Evolutionary conservation across 2,329 filamentous ascomycete species (phyloP).

Genomic region (Coniochaeta sp.): DNA sequence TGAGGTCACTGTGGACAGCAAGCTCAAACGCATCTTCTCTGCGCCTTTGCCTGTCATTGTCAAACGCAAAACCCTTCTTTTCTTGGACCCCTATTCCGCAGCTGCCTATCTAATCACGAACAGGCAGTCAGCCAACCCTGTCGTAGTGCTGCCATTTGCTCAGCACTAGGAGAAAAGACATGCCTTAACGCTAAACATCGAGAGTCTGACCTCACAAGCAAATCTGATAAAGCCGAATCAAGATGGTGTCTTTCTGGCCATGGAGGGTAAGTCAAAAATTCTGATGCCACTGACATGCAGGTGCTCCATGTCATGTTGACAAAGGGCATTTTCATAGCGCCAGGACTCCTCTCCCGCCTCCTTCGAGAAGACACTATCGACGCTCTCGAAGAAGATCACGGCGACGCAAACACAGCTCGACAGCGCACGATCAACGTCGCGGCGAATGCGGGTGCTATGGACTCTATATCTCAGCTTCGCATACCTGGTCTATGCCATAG

Average conservation of each 20-base stretch:
- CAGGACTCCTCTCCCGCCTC: slow-evolving; percentile 77
- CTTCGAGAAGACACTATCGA: slow-evolving; percentile 86
- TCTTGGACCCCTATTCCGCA: neutral
- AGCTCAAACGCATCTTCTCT: too few species aligned
- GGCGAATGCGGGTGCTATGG: slow-evolving; percentile 77
- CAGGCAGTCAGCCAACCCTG: too few species aligned
- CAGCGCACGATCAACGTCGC: slow-evolving; percentile 60
- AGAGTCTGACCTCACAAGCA: too few species aligned
- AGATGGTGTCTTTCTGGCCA: slow-evolving; percentile 32
- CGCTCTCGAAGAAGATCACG: slow-evolving; percentile 75
- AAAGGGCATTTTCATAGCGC: slow-evolving; percentile 41
- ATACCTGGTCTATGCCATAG: slow-evolving; percentile 79
- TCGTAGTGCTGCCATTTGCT: too few species aligned
- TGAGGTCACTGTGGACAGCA: neutral
- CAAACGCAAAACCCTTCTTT: too few species aligned
- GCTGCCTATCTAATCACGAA: neutral
- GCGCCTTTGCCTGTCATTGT: too few species aligned
- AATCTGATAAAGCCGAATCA: neutral
- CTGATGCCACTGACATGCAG: neutral
- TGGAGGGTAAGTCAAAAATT: slow-evolving; percentile 69
- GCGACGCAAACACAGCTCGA: slow-evolving; percentile 69
- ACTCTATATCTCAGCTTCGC: slow-evolving; percentile 87
- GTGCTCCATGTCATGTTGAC: neutral
- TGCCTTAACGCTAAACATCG: too few species aligned
- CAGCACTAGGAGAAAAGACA: too few species aligned